Evolutionary conservation across 768 basidiomycete species (phyloP), one percentile per base, ranked within the genome.

Genomic region (Amanita phalloides): DNA sequence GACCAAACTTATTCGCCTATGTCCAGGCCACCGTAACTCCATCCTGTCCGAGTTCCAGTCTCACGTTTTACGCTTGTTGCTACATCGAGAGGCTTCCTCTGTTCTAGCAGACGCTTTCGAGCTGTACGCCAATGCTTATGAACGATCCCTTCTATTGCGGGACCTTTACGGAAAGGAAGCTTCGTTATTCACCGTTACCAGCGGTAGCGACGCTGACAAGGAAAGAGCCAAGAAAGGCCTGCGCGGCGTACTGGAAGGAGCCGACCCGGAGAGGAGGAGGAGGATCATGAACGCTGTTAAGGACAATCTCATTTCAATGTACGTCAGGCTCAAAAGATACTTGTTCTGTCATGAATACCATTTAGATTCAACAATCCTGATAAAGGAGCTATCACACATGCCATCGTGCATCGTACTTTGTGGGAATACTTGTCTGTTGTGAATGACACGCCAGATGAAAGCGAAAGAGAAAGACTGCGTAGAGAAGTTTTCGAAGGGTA

Each of bases 111-210:
- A 95, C 60, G 78, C 90, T 0, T 97, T 86, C 60, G 92, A 94
- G 62, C 75, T 94, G 0, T 87, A 91, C 60, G 77, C 85, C 6
- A 90, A 91, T 47, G 81, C 89, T 1, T 88, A 87, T 57, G 91
- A 95, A 59, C 79, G 90, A 17, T 77, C 84, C 0, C 70, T 90
- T 20, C 72, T 97, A 4, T 69, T 95, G 5, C 79, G 85, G 14
- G 90, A 92, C 54, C 91, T 96, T 56, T 97, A 92, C 57, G 93
- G 93, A 11, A 89, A 87, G 63, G 93, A 97, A 64, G 84, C 82
- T 0, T 71, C 75, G 2, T 67, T 97, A 28, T 91, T 95, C 5
- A 45, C 44, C 14, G 57, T 75, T 5, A 77, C 71, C 0, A 68
- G 61, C 17, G 81, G 79, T 11, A 82, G 76, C 42, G 75, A 73